Conservation (phyloP, 1,139 yeast genomes). For the Kodamaea derodonti region DNA sequence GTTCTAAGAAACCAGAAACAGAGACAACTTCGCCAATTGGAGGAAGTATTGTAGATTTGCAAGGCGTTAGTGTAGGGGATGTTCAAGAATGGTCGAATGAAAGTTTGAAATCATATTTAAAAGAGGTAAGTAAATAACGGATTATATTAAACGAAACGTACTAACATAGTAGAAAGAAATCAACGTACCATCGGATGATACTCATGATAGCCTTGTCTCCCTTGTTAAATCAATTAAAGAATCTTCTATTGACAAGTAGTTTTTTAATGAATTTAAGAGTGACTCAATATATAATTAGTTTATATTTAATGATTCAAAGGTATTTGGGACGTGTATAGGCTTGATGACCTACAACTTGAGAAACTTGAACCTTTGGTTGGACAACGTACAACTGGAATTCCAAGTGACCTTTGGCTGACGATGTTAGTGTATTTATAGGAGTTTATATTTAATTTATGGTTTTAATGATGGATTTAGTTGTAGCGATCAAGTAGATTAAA, state of each 20-base stretch:
- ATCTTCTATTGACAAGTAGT: conserved; percentile 19
- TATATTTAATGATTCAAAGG: conserved; percentile 4
- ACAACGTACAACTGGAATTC: no score
- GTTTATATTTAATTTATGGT: no score
- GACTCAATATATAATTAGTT: conserved; percentile 16
- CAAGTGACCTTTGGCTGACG: no score
- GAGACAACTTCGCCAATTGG: conserved; percentile 4
- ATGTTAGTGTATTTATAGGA: no score
- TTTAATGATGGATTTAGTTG: no score
- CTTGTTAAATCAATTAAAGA: conserved; percentile 43
- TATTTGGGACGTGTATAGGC: no score
- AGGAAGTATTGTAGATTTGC: conserved; percentile 11
- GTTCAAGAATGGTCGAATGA: conserved; percentile 37
- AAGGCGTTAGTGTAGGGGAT: conserved; percentile 23
- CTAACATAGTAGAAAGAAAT: conserved; percentile 45
- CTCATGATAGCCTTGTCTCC: conserved; percentile 46
- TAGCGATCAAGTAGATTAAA: no score
- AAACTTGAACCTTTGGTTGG: no score
- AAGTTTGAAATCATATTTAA: conserved; percentile 35
- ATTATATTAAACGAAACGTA: conserved; percentile 12
- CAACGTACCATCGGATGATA: conserved; percentile 44
- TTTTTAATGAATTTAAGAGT: conserved; percentile 19
- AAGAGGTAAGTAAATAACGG: conserved; percentile 24
- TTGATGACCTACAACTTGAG: no score
- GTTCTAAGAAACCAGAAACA: neutral